Percentiles rank a stretch among this genome's conserved stretches.
Conservation (phyloP, 2,329 filamentous ascomycete genomes). For the Diaporthe citriasiana region DNA sequence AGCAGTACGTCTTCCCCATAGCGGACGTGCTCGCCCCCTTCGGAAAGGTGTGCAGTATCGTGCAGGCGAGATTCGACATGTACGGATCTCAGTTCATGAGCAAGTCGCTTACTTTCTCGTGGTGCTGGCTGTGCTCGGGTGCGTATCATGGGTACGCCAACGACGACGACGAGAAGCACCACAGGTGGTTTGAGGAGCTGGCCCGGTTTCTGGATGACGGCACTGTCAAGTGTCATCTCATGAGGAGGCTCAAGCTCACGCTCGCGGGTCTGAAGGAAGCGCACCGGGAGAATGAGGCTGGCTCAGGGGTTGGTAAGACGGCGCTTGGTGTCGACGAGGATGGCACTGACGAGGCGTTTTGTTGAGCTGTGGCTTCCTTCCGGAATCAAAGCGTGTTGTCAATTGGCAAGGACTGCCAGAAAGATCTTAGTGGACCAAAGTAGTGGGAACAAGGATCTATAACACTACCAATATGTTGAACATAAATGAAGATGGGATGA, state of each 20-base stretch:
- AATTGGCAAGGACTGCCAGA: not conserved
- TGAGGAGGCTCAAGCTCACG: constrained; percentile 52
- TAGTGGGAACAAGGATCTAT: too few species aligned
- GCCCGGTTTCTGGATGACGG: constrained; percentile 52
- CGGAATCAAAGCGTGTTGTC: not conserved
- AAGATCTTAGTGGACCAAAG: not conserved
- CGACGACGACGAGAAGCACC: constrained; percentile 55
- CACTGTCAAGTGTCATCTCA: constrained; percentile 55
- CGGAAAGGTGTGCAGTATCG: constrained; percentile 60
- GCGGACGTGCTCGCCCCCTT: constrained; percentile 58
- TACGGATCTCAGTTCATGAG: constrained; percentile 62
- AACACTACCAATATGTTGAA: not conserved
- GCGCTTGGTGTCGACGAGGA: constrained; percentile 51
- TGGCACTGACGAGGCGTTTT: constrained; percentile 43
- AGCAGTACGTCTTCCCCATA: constrained; percentile 56
- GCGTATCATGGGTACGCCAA: constrained; percentile 52
- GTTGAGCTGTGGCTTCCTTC: not conserved
- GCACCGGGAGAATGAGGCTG: constrained; percentile 55
- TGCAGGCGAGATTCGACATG: constrained; percentile 58
- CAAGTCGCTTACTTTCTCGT: constrained; percentile 58
- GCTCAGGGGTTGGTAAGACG: constrained; percentile 55
- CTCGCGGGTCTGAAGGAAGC: constrained; percentile 55
- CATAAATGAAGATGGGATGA: not conserved
- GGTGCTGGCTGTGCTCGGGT: constrained; percentile 58
- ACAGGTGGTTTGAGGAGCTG: constrained; percentile 55